A percentile compares a stretch with the other conserved stretches of the same genome.
Evolutionary conservation across 306 rosid species (phyloP).

Genomic region (Abrus pulchellus): DNA sequence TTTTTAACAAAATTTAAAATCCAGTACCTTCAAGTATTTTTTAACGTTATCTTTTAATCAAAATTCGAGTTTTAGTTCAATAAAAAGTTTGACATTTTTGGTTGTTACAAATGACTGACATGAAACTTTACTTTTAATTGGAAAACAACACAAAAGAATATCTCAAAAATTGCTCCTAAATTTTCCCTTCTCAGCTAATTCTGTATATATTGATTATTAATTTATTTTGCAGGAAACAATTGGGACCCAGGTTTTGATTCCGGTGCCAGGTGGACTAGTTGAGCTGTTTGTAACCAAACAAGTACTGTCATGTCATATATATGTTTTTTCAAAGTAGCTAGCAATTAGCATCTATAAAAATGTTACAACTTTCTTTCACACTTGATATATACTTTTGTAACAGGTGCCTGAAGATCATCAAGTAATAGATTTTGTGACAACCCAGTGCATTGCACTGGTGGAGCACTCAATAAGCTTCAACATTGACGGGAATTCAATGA

Average conservation of each 20-base stretch:
- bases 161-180: too few species aligned
- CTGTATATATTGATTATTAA: not conserved
- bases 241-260: constrained; percentile 84
- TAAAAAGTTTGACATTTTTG: too few species aligned
- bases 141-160: too few species aligned
- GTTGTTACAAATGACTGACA: too few species aligned
- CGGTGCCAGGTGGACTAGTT: constrained; percentile 74
- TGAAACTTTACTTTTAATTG: too few species aligned
- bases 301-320: constrained; percentile 46
- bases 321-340: not conserved
- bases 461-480: constrained; percentile 62
- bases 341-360: not conserved
- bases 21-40: too few species aligned
- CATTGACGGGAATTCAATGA: constrained; percentile 49
- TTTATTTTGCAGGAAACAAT: constrained; percentile 68
- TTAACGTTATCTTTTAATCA: too few species aligned
- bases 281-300: constrained; percentile 83
- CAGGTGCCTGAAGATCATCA: constrained; percentile 83
- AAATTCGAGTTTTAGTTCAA: too few species aligned
- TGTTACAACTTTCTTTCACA: not conserved
- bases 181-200: not conserved
- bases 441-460: constrained; percentile 59
- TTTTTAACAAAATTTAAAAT: not conserved
- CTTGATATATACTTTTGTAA: not conserved
- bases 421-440: constrained; percentile 69